These are phyloP conservation scores for Tolypocladium capitatum DNA, from an alignment of 2,329 filamentous ascomycete species.

Conservation along the genomic window DNA sequence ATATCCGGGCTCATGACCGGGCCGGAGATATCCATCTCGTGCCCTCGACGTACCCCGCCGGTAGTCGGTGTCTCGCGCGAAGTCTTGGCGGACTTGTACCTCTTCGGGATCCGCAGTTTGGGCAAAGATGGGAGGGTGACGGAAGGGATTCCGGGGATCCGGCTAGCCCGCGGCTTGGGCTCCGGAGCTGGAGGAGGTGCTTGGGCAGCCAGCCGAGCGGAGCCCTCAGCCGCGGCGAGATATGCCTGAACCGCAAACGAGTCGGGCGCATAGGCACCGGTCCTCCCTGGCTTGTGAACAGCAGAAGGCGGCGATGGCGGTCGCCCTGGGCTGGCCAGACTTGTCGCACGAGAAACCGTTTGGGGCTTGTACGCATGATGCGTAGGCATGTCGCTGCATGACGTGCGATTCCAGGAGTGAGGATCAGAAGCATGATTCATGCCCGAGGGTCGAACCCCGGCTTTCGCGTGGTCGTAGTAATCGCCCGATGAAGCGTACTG, in stretches of 20 bases:
- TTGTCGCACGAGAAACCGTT: background rate
- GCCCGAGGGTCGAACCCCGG: conserved; percentile 6
- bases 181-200: background rate
- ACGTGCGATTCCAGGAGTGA: conserved; percentile 5
- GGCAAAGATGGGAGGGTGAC: conserved; percentile 24
- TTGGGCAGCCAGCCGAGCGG: conserved; percentile 4
- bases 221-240: conserved; percentile 17
- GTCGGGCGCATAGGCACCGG: conserved; percentile 13
- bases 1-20: conserved; percentile 14
- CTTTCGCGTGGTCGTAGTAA: conserved; percentile 26
- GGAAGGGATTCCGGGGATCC: conserved; percentile 15
- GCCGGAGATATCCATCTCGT: conserved; percentile 16
- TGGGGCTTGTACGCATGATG: conserved; percentile 31
- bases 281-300: conserved; percentile 4
- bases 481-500: conserved; percentile 19
- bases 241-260: conserved; percentile 25
- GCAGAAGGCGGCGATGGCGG: conserved; percentile 4
- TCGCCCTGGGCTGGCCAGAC: background rate
- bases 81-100: conserved; percentile 13
- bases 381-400: conserved; percentile 24
- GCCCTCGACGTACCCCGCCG: conserved; percentile 9
- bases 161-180: background rate
- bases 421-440: background rate
- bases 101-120: conserved; percentile 26
- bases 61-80: conserved; percentile 8